Conservation (phyloP, 805 yeast species). For the Monosporozyma solicola region DNA sequence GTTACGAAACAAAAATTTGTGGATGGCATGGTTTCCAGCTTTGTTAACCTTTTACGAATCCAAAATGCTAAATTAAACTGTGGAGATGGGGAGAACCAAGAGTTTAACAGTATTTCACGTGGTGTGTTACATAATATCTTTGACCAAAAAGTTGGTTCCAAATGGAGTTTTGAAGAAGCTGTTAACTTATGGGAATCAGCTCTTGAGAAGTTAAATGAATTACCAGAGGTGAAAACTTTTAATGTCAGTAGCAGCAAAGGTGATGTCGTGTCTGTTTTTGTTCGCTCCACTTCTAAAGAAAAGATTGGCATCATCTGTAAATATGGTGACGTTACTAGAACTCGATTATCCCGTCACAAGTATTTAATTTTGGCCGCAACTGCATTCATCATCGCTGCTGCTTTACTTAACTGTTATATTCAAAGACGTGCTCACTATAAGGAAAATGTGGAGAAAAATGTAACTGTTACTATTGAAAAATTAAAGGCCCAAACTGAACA, state of each 20-base stretch:
- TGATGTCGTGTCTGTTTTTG: conserved; percentile 13
- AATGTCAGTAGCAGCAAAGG: background rate
- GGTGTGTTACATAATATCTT: conserved; percentile 36
- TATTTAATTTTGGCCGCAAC: background rate
- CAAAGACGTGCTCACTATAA: background rate
- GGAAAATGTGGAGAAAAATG: conserved; percentile 29
- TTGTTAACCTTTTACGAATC: conserved; percentile 49
- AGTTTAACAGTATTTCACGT: conserved; percentile 40
- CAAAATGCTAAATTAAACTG: conserved; percentile 54
- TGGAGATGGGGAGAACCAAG: conserved; percentile 38
- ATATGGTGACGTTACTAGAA: conserved; percentile 27
- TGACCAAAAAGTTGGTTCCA: background rate
- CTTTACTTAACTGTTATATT: background rate
- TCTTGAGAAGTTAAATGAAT: conserved; percentile 42
- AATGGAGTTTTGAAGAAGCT: background rate
- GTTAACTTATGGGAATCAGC: conserved; percentile 45
- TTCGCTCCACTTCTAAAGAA: conserved; percentile 58
- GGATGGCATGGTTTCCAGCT: conserved; percentile 51
- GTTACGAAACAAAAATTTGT: conserved; percentile 55
- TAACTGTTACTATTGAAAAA: conserved; percentile 30
- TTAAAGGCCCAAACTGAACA: conserved; percentile 38
- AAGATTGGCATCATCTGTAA: conserved; percentile 46
- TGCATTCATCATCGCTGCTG: background rate
- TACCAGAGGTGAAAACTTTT: conserved; percentile 41
- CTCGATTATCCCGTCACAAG: background rate